Conservation (phyloP, 176 grass and related monocot species). For the maize (Zea mays) region Zm-B73-REFERENCE-NAM-5.0 NC_050099.1:167721501-167722000, state of each 20-base stretch:
- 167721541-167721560: conserved; percentile 71
- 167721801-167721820: neutral
- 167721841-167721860: neutral
- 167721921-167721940: neutral
- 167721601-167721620: conserved; percentile 35
- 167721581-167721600: conserved; percentile 26
- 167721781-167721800: conserved; percentile 11
- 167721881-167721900: neutral
- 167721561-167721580: conserved; percentile 18
- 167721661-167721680: conserved; percentile 91
- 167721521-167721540: conserved; percentile 78
- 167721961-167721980: neutral
- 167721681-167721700: conserved; percentile 42
- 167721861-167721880: neutral
- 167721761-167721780: conserved; percentile 44
- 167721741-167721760: conserved; percentile 35
- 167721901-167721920: neutral
- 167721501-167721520: conserved; percentile 72
- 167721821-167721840: neutral
- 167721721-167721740: conserved; percentile 38
- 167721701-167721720: conserved; percentile 10
- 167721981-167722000: neutral
- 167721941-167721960: neutral
- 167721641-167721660: conserved; percentile 96
- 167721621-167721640: conserved; percentile 70